Base-by-base conservation (phyloP, 202 grass and related monocot genomes). In the Carex arenaria region DNA sequence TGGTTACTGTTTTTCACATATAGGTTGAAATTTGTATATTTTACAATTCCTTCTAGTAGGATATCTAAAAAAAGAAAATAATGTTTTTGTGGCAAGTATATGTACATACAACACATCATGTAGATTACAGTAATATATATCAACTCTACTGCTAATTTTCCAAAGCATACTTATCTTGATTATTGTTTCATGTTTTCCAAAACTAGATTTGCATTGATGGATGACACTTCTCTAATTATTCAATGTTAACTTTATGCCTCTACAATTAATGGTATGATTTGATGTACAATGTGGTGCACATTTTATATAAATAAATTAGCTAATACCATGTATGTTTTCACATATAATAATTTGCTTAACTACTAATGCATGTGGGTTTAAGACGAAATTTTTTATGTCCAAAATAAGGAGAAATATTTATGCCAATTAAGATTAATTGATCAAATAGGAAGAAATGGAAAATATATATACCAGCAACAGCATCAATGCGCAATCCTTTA, bases 401-500 rank as follows among this genome's bases (percentile, higher is more conserved):
- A 73, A 73, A 22, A 73, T 26, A 52, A 53, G 11, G 71, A 53
- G 5, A 45, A 53, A 74, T 45, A 15, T 17, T 10, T 53, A 2
- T 1, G 31, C 8, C 26, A 62, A 26, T 26, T 26, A 17, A 69
- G 0, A 68, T 72, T 7, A 13, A 49, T 11, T 26, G n/a, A 54
- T 0, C 0, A 4, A 1, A 10, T 10, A 76, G 8, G n/a, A 71
- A 51, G 3, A 71, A 51, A 56, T 55, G 49, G 20, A 73, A 26
- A 5, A 73, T 28, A 13, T 94, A 95, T 26, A 26, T 26, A 26
- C 93, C 93, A 31, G 90, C 93, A 72, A 95, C 90, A 78, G 93
- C 93, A 61, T 73, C 19, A 80, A 95, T 89, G 79, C 1, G 36
- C 93, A 86, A 90, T 64, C 79, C 84, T 66, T 87, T 87, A 78